Evolutionary conservation across 139 green algal species (phyloP).

Genomic region (Chlamydomonas schloesseri): DNA sequence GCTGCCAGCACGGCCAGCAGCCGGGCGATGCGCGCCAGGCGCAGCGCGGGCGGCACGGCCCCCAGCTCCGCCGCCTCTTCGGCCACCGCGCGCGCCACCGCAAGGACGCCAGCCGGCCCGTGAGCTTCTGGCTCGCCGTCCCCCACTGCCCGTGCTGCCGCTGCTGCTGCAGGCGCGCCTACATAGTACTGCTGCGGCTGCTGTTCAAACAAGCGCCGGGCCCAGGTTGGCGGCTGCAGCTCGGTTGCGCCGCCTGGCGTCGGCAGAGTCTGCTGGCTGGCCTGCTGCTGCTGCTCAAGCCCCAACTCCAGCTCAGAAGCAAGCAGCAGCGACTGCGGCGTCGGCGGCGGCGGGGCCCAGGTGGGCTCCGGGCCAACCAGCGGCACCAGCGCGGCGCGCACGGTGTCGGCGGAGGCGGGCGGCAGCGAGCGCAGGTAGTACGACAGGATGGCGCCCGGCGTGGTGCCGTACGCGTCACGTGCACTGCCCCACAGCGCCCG

Average conservation of each 20-base stretch:
- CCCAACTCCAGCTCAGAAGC: too few species aligned
- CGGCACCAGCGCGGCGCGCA: neutral
- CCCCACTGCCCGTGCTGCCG: neutral
- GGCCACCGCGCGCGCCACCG: neutral
- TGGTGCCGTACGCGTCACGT: slow-evolving; percentile 21
- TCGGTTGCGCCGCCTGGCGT: too few species aligned
- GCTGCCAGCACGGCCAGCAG: too few species aligned
- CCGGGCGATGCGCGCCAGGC: too few species aligned
- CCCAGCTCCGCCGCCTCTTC: too few species aligned
- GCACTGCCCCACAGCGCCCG: neutral
- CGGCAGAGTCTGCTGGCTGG: too few species aligned
- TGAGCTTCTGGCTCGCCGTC: too few species aligned
- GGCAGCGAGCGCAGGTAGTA: neutral
- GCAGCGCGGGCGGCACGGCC: too few species aligned
- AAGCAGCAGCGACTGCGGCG: neutral
- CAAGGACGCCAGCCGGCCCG: neutral
- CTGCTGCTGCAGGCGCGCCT: too few species aligned
- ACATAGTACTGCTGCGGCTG: too few species aligned
- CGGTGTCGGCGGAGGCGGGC: neutral
- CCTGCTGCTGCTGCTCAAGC: too few species aligned
- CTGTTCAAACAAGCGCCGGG: neutral
- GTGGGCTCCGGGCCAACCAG: neutral
- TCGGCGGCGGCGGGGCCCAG: neutral
- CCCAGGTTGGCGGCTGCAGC: too few species aligned
- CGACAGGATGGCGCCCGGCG: neutral